Percentiles rank a stretch among this genome's conserved stretches.
Conservation (phyloP, 2,329 filamentous ascomycete species). For the Truncatella angustata region DNA sequence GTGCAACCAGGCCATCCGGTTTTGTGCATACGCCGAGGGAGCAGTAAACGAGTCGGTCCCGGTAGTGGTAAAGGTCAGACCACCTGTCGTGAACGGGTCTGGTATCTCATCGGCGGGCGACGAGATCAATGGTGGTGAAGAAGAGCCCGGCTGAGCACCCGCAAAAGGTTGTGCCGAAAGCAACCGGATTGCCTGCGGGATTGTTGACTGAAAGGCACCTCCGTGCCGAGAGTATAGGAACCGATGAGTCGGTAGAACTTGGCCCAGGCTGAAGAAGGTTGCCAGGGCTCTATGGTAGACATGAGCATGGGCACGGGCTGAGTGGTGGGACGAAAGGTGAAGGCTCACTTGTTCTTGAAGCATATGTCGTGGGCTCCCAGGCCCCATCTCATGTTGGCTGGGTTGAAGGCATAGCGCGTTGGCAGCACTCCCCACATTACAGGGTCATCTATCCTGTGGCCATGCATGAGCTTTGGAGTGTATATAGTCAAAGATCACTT, state of each 20-base stretch:
- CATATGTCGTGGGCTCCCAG: constrained; percentile 95
- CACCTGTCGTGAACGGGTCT: constrained; percentile 53
- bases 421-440: constrained; percentile 91
- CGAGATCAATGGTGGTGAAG: constrained; percentile 9
- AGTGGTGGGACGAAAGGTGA: not conserved
- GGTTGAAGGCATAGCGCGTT: constrained; percentile 66
- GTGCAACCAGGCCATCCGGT: constrained; percentile 83
- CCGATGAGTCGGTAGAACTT: constrained; percentile 88
- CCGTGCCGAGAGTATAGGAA: constrained; percentile 73
- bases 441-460: constrained; percentile 82
- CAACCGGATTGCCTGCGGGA: constrained; percentile 81
- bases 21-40: constrained; percentile 67
- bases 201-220: constrained; percentile 85
- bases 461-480: constrained; percentile 13
- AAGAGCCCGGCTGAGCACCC: constrained; percentile 15
- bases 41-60: constrained; percentile 65
- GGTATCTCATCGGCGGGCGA: constrained; percentile 26
- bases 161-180: constrained; percentile 62
- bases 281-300: constrained; percentile 55
- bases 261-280: constrained; percentile 83
- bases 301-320: not conserved
- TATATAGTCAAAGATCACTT: constrained; percentile 14
- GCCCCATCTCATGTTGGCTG: constrained; percentile 79
- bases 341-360: constrained; percentile 74
- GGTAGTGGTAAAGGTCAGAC: constrained; percentile 61